These are phyloP conservation scores for Larix kaempferi DNA, from an alignment of 75 land plant genomes.

Conservation along the genomic window DNA sequence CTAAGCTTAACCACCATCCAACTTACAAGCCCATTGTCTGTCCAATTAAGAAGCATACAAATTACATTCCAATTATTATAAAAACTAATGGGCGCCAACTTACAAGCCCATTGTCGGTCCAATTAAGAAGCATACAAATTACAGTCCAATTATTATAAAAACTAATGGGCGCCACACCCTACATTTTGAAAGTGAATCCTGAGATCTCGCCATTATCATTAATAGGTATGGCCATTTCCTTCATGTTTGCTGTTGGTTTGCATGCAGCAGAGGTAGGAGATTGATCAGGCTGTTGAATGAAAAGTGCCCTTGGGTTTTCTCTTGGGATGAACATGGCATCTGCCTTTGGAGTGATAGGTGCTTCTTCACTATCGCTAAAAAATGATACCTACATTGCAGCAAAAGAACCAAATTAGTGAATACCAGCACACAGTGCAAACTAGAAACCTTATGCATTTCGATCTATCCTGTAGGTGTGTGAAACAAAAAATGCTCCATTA, in stretches of 20 bases:
- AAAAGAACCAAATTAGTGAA: not conserved
- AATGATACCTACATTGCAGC: conserved; percentile 68
- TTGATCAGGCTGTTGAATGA: conserved; percentile 69
- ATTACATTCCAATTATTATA: not conserved
- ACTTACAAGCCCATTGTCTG: not conserved
- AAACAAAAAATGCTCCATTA: no score
- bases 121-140: not conserved
- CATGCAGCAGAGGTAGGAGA: conserved; percentile 37
- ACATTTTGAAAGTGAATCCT: not conserved
- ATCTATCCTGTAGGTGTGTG: no score
- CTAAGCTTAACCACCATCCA: not conserved
- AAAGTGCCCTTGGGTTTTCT: conserved; percentile 89
- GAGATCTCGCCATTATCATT: conserved; percentile 37
- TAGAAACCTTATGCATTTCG: no score
- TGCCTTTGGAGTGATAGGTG: conserved; percentile 81
- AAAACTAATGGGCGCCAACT: not conserved
- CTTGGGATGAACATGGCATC: conserved; percentile 94
- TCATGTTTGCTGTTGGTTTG: conserved; percentile 29
- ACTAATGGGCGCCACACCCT: not conserved
- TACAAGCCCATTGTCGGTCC: not conserved
- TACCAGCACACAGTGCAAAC: not conserved
- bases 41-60: not conserved
- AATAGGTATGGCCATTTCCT: conserved; percentile 37
- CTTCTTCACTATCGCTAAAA: conserved; percentile 85
- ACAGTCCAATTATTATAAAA: not conserved